Evolutionary conservation across 768 basidiomycete genomes (phyloP).

Genomic region (Xerocomellus amylosporus): DNA sequence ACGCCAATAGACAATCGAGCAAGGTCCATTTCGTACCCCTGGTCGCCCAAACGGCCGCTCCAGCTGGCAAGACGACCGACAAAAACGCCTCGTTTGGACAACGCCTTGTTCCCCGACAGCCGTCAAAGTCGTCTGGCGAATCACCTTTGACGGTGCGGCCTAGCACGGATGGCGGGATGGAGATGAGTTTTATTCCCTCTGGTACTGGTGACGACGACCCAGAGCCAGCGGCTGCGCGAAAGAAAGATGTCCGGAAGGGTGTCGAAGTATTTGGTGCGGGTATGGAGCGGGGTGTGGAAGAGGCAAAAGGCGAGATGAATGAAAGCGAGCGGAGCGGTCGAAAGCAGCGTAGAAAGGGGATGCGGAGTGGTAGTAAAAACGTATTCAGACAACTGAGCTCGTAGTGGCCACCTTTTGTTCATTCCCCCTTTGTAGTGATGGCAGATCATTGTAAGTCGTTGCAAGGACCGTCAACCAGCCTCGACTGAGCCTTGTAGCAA

Average conservation of each 20-base stretch:
- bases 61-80: slow-evolving; percentile 34
- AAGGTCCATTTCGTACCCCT: slow-evolving; percentile 68
- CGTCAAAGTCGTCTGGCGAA: slow-evolving; percentile 12
- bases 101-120: slow-evolving; percentile 43
- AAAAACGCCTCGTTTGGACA: slow-evolving; percentile 69
- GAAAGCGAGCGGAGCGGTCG: slow-evolving; percentile 78
- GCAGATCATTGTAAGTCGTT: slow-evolving; percentile 22
- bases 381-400: slow-evolving; percentile 48
- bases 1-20: slow-evolving; percentile 41
- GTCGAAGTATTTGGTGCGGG: slow-evolving; percentile 84
- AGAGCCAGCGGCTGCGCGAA: slow-evolving; percentile 19
- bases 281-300: slow-evolving; percentile 75
- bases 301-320: slow-evolving; percentile 43
- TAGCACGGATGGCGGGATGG: slow-evolving; percentile 64
- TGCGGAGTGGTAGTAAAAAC: slow-evolving; percentile 90
- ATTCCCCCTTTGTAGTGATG: slow-evolving; percentile 6
- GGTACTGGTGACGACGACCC: slow-evolving; percentile 19
- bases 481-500: slow-evolving; percentile 1
- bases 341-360: slow-evolving; percentile 69
- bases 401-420: neutral
- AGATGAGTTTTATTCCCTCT: slow-evolving; percentile 79
- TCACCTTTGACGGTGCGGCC: slow-evolving; percentile 20
- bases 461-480: neutral
- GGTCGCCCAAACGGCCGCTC: slow-evolving; percentile 40
- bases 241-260: slow-evolving; percentile 48